Conservation (phyloP, 257 asterid genomes). For the Penstemon barbatus region DNA sequence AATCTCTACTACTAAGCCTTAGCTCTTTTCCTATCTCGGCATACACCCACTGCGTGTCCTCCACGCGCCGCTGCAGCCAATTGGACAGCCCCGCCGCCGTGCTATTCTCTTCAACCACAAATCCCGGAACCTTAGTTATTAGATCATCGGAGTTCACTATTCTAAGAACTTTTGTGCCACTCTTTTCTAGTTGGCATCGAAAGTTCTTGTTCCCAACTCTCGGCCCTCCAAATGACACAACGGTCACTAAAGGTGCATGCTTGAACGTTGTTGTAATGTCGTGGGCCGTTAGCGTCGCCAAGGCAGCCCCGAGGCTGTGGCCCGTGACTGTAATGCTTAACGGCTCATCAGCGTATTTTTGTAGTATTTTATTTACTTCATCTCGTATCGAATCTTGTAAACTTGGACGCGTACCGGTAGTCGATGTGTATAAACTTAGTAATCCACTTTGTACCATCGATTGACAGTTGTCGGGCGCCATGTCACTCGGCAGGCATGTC, state of each 20-base stretch:
- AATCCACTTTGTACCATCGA: conserved; percentile 86
- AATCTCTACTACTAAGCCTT: conserved; percentile 61
- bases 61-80: conserved; percentile 58
- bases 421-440: conserved; percentile 72
- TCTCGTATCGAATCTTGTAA: conserved; percentile 44
- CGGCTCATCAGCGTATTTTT: conserved; percentile 57
- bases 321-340: conserved; percentile 88
- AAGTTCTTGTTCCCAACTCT: conserved; percentile 73
- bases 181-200: conserved; percentile 49
- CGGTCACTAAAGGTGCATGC: conserved; percentile 74
- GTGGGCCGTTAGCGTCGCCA: conserved; percentile 81
- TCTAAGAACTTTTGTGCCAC: conserved; percentile 63
- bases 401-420: conserved; percentile 32
- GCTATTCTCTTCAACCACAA: conserved; percentile 45
- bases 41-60: conserved; percentile 72
- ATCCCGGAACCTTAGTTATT: conserved; percentile 80
- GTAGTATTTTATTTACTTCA: conserved; percentile 43
- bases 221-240: conserved; percentile 89
- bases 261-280: conserved; percentile 58
- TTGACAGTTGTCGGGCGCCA: conserved; percentile 35
- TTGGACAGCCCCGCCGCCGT: conserved; percentile 31
- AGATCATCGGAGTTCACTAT: conserved; percentile 79
- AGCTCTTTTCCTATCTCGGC: conserved; percentile 88
- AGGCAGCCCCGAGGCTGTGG: conserved; percentile 90
- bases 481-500: conserved; percentile 51